phyloP scores from a whole-genome alignment of 345 rosid species.

The Citrus cavaleriei region DNA sequence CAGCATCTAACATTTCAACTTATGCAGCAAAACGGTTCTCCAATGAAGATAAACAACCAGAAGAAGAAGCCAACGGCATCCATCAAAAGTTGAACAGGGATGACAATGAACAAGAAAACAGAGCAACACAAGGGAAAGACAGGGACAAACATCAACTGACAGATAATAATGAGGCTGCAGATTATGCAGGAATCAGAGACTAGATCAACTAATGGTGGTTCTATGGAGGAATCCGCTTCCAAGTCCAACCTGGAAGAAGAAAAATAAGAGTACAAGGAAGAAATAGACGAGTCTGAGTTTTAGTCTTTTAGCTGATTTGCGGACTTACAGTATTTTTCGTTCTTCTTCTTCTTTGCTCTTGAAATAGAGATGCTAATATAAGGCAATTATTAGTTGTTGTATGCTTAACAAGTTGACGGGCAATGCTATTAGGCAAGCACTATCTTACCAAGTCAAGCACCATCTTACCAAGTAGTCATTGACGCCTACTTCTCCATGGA shows the following conservation, averaged over 20 bases:
- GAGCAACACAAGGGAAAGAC: slow-evolving; percentile 3
- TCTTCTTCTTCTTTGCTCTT: neutral
- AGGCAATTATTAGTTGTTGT: neutral
- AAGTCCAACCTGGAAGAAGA: slow-evolving; percentile 19
- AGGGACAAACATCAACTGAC: neutral
- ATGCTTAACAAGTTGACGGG: neutral
- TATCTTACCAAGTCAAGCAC: neutral
- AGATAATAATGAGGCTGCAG: slow-evolving; percentile 13
- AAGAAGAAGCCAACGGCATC: slow-evolving; percentile 10
- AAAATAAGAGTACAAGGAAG: slow-evolving; percentile 25
- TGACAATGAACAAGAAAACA: neutral
- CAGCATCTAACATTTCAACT: neutral
- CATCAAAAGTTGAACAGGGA: slow-evolving; percentile 4
- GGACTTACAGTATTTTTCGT: neutral
- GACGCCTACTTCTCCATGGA: neutral
- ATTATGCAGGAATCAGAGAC: slow-evolving; percentile 3
- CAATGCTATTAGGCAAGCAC: neutral
- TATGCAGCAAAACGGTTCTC: neutral
- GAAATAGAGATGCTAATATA: neutral
- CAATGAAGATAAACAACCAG: slow-evolving; percentile 11
- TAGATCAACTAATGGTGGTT: slow-evolving; percentile 12
- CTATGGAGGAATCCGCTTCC: slow-evolving; percentile 8
- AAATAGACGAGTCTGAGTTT: slow-evolving; percentile 33
- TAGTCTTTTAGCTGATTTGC: slow-evolving; percentile 29
- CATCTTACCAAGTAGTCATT: neutral